phyloP scores from a whole-genome alignment of 768 basidiomycete genomes.

The Suillus subluteus region DNA sequence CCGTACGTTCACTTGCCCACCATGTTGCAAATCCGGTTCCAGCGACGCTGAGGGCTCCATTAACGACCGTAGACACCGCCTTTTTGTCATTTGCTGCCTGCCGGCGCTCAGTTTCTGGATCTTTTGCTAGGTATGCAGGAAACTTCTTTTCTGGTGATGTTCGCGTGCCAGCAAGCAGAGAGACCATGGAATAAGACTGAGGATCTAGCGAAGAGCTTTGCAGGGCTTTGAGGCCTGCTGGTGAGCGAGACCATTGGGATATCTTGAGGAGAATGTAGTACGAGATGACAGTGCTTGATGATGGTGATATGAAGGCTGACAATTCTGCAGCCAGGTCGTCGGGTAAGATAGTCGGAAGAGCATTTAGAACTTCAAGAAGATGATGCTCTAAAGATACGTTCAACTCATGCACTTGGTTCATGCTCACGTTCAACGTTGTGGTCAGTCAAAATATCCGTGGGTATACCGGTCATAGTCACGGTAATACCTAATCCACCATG shows the following conservation, averaged over 20 bases:
- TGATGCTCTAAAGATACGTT: constrained; percentile 74
- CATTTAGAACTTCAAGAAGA: constrained; percentile 51
- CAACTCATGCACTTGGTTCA: constrained; percentile 30
- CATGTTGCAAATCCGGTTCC: constrained; percentile 71
- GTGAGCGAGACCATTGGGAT: constrained; percentile 71
- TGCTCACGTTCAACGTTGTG: neutral
- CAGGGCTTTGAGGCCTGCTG: constrained; percentile 44
- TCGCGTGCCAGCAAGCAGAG: constrained; percentile 75
- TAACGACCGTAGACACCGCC: constrained; percentile 69
- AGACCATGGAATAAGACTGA: constrained; percentile 65
- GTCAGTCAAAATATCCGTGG: neutral
- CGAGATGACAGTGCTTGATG: constrained; percentile 49
- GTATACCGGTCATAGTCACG: neutral
- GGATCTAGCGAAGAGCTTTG: constrained; percentile 50
- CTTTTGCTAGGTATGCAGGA: constrained; percentile 49
- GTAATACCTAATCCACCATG: neutral
- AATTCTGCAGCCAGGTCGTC: constrained; percentile 46
- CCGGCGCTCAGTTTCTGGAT: constrained; percentile 51
- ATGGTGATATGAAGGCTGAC: constrained; percentile 36
- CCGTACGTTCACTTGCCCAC: constrained; percentile 68
- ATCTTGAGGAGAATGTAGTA: constrained; percentile 60
- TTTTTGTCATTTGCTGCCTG: constrained; percentile 58
- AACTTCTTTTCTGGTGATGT: constrained; percentile 81
- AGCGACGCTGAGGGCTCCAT: constrained; percentile 69
- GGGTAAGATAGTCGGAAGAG: constrained; percentile 53